phyloP scores from a whole-genome alignment of 2,329 filamentous ascomycete species.

The Plectosphaerella sp. region DNA sequence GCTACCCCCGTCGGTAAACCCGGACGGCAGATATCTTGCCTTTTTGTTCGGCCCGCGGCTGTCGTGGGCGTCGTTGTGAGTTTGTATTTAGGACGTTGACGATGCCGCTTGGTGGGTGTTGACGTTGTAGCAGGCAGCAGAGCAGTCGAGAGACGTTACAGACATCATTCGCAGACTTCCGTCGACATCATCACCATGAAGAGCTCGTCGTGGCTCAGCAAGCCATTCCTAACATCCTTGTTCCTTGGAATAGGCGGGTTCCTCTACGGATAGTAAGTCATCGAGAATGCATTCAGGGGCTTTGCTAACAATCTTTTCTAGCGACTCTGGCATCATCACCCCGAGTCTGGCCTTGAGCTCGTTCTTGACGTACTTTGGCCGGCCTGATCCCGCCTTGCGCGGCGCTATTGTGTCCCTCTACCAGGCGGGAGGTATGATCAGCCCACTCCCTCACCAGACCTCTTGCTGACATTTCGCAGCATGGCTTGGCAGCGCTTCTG shows the following conservation, averaged over 20 bases:
- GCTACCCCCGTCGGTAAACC: no score
- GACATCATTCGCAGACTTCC: not conserved
- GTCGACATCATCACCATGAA: constrained; percentile 7
- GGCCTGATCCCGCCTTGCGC: constrained; percentile 25
- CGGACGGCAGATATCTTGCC: no score
- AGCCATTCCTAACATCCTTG: constrained; percentile 31
- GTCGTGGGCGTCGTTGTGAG: not conserved
- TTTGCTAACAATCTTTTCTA: constrained; percentile 10
- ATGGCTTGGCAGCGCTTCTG: constrained; percentile 34
- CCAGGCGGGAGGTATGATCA: constrained; percentile 27
- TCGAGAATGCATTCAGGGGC: not conserved
- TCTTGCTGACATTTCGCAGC: constrained; percentile 13
- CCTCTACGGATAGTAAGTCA: constrained; percentile 31
- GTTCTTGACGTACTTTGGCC: constrained; percentile 28
- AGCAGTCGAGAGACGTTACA: no score
- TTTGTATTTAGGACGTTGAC: not conserved
- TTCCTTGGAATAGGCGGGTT: constrained; percentile 35
- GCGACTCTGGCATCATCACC: constrained; percentile 36
- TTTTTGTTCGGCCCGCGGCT: no score
- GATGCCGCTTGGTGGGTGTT: not conserved
- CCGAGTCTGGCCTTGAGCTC: constrained; percentile 30
- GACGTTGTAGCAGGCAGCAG: no score
- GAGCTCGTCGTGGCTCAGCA: constrained; percentile 22
- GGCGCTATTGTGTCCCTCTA: constrained; percentile 36
- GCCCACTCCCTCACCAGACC: not conserved